These are phyloP conservation scores for Trametes sanguinea DNA, from an alignment of 768 basidiomycete species.

Conservation along the genomic window DNA sequence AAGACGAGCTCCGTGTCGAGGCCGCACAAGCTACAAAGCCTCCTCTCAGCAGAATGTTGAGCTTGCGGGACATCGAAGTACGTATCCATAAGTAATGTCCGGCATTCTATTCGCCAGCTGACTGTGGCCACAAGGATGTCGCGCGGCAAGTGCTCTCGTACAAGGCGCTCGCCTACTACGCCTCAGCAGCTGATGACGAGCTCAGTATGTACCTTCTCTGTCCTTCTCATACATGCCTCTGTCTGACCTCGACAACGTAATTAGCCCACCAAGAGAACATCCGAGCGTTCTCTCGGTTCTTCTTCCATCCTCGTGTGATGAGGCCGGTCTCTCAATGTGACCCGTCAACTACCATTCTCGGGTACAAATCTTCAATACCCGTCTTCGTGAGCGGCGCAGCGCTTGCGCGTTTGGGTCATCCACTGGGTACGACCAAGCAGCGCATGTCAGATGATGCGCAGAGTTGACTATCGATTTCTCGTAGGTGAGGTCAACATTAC, in stretches of 20 bases:
- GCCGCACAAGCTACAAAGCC: conserved; percentile 61
- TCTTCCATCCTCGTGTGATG: conserved; percentile 86
- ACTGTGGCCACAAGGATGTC: conserved; percentile 48
- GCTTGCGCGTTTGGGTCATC: conserved; percentile 85
- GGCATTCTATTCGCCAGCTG: neutral
- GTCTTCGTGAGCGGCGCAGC: conserved; percentile 85
- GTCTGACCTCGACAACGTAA: neutral
- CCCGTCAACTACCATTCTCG: conserved; percentile 73
- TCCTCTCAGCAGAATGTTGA: conserved; percentile 69
- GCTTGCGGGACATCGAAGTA: conserved; percentile 83
- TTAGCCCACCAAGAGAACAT: conserved; percentile 68
- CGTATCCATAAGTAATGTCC: neutral
- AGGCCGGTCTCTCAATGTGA: conserved; percentile 62
- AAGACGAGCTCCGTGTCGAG: conserved; percentile 70
- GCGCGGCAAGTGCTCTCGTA: conserved; percentile 72
- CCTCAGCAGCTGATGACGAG: conserved; percentile 85
- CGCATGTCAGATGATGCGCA: neutral
- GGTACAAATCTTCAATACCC: conserved; percentile 71
- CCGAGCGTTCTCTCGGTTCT: conserved; percentile 82
- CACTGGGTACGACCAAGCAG: conserved; percentile 46
- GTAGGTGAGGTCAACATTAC: conserved; percentile 83
- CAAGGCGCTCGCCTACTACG: conserved; percentile 82
- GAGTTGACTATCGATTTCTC: neutral
- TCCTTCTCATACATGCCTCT: neutral
- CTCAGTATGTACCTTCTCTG: conserved; percentile 52